Base-by-base conservation (phyloP, 352 stramenopile genomes). In the Thraustochytrium sp. region DNA sequence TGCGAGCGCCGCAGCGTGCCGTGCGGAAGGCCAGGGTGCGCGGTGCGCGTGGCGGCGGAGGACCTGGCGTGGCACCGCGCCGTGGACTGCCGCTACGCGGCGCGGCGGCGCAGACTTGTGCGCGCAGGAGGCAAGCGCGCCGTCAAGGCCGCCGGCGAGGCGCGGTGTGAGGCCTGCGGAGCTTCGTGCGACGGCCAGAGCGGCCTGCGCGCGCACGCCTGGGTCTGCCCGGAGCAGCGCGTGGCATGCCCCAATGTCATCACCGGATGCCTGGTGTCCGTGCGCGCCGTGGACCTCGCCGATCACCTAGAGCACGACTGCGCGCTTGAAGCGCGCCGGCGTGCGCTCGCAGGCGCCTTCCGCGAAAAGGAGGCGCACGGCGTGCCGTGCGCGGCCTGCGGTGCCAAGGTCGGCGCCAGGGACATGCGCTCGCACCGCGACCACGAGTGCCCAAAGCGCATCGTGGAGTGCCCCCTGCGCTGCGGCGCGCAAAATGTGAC, bases 191-290 rank as follows among this genome's bases (percentile, higher is more conserved):
- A 46, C 9, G 21, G 42, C 2, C 59, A 42, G 46, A 31, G 13
- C 11, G 9, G 46, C 29, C 16, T 26, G 26, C 13, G 46, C 8
- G 46, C 13, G 31, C 59, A 72, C 26, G 36, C 40, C 9, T 72
- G 59, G 59, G 40, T 26, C 42, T 72, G 59, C 40, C 40, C 21
- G 9, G 59, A 72, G 31, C 42, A 72, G 40, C 3, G 16, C 21
- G 59, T 72, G 21, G 59, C 59, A 9, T 72, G 59, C 26, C 59
- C 59, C 34, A 72, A 72, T 72, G 59, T 72, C 3, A 72, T 72
- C 26, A 72, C 59, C n/a, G 59, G 59, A 2, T 72, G 59, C 46
- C 59, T 72, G 13, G 59, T 21, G 8, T 49, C 23, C 23, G 40
- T 72, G 13, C 42, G 46, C 8, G 36, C 40, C 8, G 11, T 4